Base-by-base conservation (phyloP, 176 grass and related monocot species). In the Aegilops tauschii region DNA sequence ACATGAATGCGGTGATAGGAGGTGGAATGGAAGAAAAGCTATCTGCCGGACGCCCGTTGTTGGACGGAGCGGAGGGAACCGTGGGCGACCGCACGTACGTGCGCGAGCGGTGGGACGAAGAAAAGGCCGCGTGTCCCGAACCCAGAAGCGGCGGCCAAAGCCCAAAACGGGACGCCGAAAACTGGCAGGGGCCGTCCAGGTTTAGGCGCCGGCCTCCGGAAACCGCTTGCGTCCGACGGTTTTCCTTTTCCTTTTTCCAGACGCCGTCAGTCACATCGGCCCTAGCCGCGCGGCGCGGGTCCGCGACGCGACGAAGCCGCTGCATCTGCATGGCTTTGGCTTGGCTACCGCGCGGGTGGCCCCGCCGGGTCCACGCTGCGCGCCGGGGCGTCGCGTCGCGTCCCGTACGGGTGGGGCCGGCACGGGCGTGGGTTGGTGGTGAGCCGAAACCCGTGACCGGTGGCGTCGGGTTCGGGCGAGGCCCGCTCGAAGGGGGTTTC, bases 171-270 rank as follows among this genome's bases (percentile, higher is more conserved):
- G 29, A 17, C 52, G 68, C 0, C 34, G 18, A 21, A 20, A 39
- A 63, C 54, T 8, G 54, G 17, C 6, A 20, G 54, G 6, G 54
- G 18, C 54, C 45, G 36, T 49, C 88, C 78, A 70, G 78, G 62
- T 64, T 52, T 86, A 11, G 83, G 61, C 39, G 25, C 14, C 28
- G 17, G 20, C n/a, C 21, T 27, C 73, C 74, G 80, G 73, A 84
- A 87, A 80, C 67, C 34, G 21, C 73, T 59, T 45, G 79, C 79
- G 65, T 56, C 84, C 84, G 80, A 77, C 80, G 79, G 88, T 52
- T 82, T 71, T 30, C 12, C 50, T 0, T 54, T 54, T 18, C 1
- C 50, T 0, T 54, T 54, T 54, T 16, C 50, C 49, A 16, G 71
- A 27, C 37, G 70, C 21, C 31, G 65, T 18, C 65, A 16, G 13